Conservation (phyloP, 2,329 filamentous ascomycete genomes). For the Penicillium sumatraense region DNA sequence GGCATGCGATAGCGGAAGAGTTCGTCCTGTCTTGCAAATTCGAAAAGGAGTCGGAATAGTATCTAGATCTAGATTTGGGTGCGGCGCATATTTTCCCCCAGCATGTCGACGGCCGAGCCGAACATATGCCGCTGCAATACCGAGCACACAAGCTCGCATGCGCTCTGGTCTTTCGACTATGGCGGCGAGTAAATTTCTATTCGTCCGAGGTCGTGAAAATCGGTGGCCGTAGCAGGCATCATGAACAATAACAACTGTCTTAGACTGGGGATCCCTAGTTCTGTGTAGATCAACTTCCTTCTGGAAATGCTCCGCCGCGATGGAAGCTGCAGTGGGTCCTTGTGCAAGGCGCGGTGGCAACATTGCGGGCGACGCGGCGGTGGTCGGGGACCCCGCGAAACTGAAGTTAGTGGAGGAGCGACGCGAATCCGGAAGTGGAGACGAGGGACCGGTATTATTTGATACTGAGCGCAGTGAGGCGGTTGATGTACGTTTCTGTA, state of each 20-base stretch:
- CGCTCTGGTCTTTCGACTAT: conserved; percentile 95
- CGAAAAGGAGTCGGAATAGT: conserved; percentile 70
- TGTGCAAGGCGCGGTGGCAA: conserved; percentile 30
- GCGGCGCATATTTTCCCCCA: conserved; percentile 70
- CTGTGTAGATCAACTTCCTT: conserved; percentile 71
- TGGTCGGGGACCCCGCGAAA: conserved; percentile 30
- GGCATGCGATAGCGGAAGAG: conserved; percentile 71
- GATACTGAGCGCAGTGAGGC: conserved; percentile 43
- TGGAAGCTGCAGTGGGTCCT: conserved; percentile 53
- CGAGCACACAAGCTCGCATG: conserved; percentile 80
- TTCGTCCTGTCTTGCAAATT: conserved; percentile 79
- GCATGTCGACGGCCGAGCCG: conserved; percentile 81
- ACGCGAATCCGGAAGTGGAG: conserved; percentile 37
- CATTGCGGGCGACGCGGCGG: conserved; percentile 30
- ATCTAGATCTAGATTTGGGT: conserved; percentile 63
- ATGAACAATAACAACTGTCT: conserved; percentile 84
- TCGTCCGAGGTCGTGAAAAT: conserved; percentile 80
- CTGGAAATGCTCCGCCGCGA: conserved; percentile 72
- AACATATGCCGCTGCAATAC: conserved; percentile 85
- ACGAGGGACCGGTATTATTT: conserved; percentile 30
- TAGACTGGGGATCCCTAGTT: conserved; percentile 44
- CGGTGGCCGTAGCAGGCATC: conserved; percentile 95
- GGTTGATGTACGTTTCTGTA: conserved; percentile 45
- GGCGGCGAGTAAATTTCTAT: conserved; percentile 69
- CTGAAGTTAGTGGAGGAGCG: conserved; percentile 40